phyloP scores from a whole-genome alignment of 169 alveolate genomes.

The Plasmodium reichenowi region DNA sequence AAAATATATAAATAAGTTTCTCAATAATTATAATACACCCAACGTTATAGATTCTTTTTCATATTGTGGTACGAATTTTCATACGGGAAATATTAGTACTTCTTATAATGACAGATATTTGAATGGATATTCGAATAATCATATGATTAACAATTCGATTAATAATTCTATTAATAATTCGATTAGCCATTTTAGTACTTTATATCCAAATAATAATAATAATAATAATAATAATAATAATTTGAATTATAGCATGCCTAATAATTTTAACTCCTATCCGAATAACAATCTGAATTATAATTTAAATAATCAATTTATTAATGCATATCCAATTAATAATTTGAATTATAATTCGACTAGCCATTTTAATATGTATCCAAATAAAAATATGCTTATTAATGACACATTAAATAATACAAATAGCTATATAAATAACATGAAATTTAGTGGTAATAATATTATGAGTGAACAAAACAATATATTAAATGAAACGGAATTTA shows the following conservation, averaged over 20 bases:
- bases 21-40: conserved; percentile 19
- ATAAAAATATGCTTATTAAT: not conserved
- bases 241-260: conserved; percentile 6
- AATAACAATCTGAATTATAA: conserved; percentile 8
- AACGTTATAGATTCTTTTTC: conserved; percentile 3
- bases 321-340: not conserved
- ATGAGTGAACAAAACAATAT: not conserved
- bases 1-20: not conserved
- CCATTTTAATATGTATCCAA: conserved; percentile 4
- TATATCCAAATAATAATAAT: no score
- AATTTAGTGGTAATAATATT: not conserved
- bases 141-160: no score
- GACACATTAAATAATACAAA: not conserved
- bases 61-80: conserved; percentile 7
- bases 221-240: not conserved
- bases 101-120: conserved; percentile 12
- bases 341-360: conserved; percentile 3
- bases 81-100: not conserved
- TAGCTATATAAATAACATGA: conserved; percentile 10
- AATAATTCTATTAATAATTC: no score
- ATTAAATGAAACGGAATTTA: conserved; percentile 67
- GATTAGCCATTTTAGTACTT: no score
- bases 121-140: not conserved
- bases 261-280: conserved; percentile 2
- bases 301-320: not conserved